These are phyloP conservation scores for Lagenidium giganteum DNA, from an alignment of 352 stramenopile species.

Conservation along the genomic window DNA sequence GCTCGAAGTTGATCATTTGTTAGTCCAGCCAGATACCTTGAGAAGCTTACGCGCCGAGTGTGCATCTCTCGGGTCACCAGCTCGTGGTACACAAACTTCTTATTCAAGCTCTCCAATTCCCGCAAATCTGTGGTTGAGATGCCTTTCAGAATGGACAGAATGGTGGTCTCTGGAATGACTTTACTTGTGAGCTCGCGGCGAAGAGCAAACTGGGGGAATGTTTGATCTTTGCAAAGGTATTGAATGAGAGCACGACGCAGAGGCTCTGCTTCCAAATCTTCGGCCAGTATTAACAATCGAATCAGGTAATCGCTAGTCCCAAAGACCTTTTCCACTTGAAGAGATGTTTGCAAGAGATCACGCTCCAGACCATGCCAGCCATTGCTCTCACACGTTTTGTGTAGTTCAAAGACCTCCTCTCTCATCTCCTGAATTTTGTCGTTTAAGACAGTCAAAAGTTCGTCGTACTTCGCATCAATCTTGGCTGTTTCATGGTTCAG, in stretches of 20 bases:
- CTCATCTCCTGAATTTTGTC: slow-evolving; percentile 38
- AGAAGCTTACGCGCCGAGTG: slow-evolving; percentile 50
- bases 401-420: slow-evolving; percentile 31
- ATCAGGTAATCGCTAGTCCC: slow-evolving; percentile 67
- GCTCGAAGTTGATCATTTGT: slow-evolving; percentile 55
- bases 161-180: slow-evolving; percentile 58
- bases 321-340: slow-evolving; percentile 69
- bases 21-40: slow-evolving; percentile 38
- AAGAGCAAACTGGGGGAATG: slow-evolving; percentile 56
- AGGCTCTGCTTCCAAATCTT: slow-evolving; percentile 60
- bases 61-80: slow-evolving; percentile 57
- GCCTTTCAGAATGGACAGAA: slow-evolving; percentile 59
- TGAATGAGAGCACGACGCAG: slow-evolving; percentile 44
- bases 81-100: slow-evolving; percentile 51
- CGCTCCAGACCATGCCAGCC: slow-evolving; percentile 55
- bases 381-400: slow-evolving; percentile 43
- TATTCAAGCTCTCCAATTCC: slow-evolving; percentile 37
- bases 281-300: slow-evolving; percentile 62
- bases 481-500: slow-evolving; percentile 57
- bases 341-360: slow-evolving; percentile 34
- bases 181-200: slow-evolving; percentile 70
- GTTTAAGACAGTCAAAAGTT: slow-evolving; percentile 29
- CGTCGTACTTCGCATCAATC: slow-evolving; percentile 55
- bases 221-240: slow-evolving; percentile 44
- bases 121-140: slow-evolving; percentile 40